Conservation (phyloP, 225 moss, liverwort and hornwort species). For the Polytrichum commune region DNA sequence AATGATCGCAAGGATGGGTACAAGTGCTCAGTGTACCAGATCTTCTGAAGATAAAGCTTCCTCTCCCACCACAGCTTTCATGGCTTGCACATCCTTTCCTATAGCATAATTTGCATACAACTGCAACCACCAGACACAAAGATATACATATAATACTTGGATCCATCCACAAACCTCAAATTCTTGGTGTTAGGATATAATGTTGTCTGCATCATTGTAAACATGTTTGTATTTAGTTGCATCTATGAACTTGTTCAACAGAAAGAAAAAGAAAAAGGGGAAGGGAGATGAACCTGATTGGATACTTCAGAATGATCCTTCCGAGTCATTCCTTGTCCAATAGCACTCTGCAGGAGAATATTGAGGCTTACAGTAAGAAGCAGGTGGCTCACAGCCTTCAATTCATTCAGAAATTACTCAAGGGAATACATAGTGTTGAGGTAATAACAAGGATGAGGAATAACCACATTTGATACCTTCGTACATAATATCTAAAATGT, state of each 20-base stretch:
- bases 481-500: not conserved
- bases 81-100: slow-evolving; percentile 96
- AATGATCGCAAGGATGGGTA: not conserved
- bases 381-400: too few species aligned
- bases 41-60: slow-evolving; percentile 97
- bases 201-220: too few species aligned
- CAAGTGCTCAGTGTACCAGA: slow-evolving; percentile 44
- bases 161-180: too few species aligned
- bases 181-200: too few species aligned
- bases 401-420: too few species aligned
- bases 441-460: too few species aligned
- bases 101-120: slow-evolving; percentile 98
- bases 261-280: not conserved
- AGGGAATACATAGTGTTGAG: too few species aligned
- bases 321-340: slow-evolving; percentile 94
- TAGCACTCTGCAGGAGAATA: slow-evolving; percentile 58
- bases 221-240: too few species aligned
- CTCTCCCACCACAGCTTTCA: slow-evolving; percentile 99
- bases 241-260: slow-evolving; percentile 8
- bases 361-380: too few species aligned
- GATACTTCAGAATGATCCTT: slow-evolving; percentile 90
- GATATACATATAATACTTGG: too few species aligned
- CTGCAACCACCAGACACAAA: slow-evolving; percentile 29
- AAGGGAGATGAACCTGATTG: slow-evolving; percentile 31
- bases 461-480: not conserved